Evolutionary conservation across 2,329 filamentous ascomycete species (phyloP).

Genomic region (Pseudopyrenochaeta lycopersici): DNA sequence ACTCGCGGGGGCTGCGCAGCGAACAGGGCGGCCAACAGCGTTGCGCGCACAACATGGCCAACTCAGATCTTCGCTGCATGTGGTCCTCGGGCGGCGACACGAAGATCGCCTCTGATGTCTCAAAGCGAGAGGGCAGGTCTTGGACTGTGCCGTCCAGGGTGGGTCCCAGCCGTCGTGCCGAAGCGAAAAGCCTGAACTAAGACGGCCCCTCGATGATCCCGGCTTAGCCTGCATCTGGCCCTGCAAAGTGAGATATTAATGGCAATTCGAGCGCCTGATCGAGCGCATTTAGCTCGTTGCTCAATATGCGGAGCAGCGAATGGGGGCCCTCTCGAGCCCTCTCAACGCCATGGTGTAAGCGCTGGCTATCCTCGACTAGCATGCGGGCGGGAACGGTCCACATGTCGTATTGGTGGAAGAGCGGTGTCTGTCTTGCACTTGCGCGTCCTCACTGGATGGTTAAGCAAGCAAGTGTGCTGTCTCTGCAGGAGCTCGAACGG

Average conservation of each 20-base stretch:
- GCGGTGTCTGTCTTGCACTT: slow-evolving; percentile 29
- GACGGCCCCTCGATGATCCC: slow-evolving; percentile 13
- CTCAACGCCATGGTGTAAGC: slow-evolving; percentile 44
- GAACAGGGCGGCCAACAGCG: slow-evolving; percentile 11
- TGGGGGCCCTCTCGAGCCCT: slow-evolving; percentile 35
- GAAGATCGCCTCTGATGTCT: slow-evolving; percentile 33
- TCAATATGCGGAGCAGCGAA: slow-evolving; percentile 35
- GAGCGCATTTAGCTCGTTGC: slow-evolving; percentile 31
- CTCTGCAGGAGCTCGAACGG: slow-evolving; percentile 38
- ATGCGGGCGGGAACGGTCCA: slow-evolving; percentile 38
- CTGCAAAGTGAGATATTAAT: slow-evolving; percentile 41
- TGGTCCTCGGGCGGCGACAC: slow-evolving; percentile 27
- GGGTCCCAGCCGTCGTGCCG: slow-evolving; percentile 27
- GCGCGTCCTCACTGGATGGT: slow-evolving; percentile 38
- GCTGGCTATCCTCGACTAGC: slow-evolving; percentile 38
- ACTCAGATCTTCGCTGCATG: slow-evolving; percentile 35
- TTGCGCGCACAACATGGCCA: slow-evolving; percentile 31
- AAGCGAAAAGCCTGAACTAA: neutral
- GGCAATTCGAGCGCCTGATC: slow-evolving; percentile 34
- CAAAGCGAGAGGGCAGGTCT: slow-evolving; percentile 20
- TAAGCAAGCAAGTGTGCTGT: slow-evolving; percentile 42
- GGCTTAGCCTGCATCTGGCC: slow-evolving; percentile 22
- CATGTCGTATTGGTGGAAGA: slow-evolving; percentile 39
- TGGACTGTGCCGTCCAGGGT: slow-evolving; percentile 14
- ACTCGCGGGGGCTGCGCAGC: slow-evolving; percentile 13